Percentiles rank a stretch among this genome's conserved stretches.
phyloP scores from a whole-genome alignment of 495 filamentous ascomycete genomes.

The Bacidia rubella region DNA sequence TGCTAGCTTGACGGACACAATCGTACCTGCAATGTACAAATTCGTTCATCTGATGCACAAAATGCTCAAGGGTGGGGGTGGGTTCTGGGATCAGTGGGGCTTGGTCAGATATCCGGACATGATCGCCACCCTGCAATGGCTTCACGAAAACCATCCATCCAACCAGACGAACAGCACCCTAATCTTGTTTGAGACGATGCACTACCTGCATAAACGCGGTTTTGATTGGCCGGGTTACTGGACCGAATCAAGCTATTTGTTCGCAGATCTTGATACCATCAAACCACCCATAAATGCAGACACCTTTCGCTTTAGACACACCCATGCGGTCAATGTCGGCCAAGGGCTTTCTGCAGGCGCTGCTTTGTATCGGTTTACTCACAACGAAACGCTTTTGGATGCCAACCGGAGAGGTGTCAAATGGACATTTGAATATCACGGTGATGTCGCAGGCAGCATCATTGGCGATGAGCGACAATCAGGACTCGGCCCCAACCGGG shows the following conservation, averaged over 20 bases:
- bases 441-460: slow-evolving; percentile 26
- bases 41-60: slow-evolving; percentile 26
- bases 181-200: slow-evolving; percentile 32
- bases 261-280: slow-evolving; percentile 28
- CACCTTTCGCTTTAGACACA: slow-evolving; percentile 23
- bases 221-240: slow-evolving; percentile 35
- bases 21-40: slow-evolving; percentile 24
- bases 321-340: slow-evolving; percentile 36
- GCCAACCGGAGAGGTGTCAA: slow-evolving; percentile 31
- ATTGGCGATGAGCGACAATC: slow-evolving; percentile 28
- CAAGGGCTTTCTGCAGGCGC: slow-evolving; percentile 37
- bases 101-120: slow-evolving; percentile 37
- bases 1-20: slow-evolving; percentile 13
- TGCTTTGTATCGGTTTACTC: slow-evolving; percentile 20
- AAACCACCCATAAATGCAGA: slow-evolving; percentile 16
- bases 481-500: slow-evolving; percentile 23
- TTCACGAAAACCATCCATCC: slow-evolving; percentile 33
- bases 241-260: slow-evolving; percentile 25
- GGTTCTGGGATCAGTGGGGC: slow-evolving; percentile 34
- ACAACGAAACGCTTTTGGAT: slow-evolving; percentile 26
- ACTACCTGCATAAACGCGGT: slow-evolving; percentile 26
- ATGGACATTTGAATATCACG: slow-evolving; percentile 36
- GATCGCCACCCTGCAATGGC: slow-evolving; percentile 39
- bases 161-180: slow-evolving; percentile 21
- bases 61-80: slow-evolving; percentile 40